phyloP scores from a whole-genome alignment of 148 eudicot species.

The Cornus controversa region DNA sequence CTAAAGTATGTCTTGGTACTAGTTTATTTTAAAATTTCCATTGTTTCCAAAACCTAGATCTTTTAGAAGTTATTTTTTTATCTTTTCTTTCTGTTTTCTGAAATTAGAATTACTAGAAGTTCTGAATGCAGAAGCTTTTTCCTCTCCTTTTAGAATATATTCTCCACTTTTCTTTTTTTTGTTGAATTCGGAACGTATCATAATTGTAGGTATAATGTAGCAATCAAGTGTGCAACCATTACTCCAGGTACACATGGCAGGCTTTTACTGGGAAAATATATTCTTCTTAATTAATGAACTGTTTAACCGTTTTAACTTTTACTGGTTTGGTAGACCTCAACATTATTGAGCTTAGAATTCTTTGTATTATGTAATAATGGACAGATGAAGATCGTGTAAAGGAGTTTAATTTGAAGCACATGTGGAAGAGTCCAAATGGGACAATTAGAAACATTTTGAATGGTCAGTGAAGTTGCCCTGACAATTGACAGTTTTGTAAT shows the following conservation, averaged over 20 bases:
- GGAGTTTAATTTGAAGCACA: slow-evolving; percentile 61
- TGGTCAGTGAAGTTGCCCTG: slow-evolving; percentile 38
- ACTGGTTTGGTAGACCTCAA: neutral
- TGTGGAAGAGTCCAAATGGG: slow-evolving; percentile 90
- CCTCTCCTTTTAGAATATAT: neutral
- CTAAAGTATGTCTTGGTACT: slow-evolving; percentile 39
- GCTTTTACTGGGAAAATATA: neutral
- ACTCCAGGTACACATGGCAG: slow-evolving; percentile 57
- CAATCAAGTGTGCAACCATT: slow-evolving; percentile 80
- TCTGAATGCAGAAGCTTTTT: neutral
- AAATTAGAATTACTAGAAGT: slow-evolving; percentile 9
- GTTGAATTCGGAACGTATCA: neutral
- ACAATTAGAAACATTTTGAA: slow-evolving; percentile 77
- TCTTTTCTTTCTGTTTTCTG: too few species aligned
- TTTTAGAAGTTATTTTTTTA: too few species aligned
- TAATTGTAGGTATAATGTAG: slow-evolving; percentile 69
- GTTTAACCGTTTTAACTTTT: neutral
- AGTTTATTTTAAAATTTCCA: neutral
- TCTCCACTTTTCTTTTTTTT: neutral
- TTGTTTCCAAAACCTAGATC: neutral
- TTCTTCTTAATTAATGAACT: neutral
- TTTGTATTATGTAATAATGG: neutral
- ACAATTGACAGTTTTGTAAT: neutral
- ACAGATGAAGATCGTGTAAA: slow-evolving; percentile 71
- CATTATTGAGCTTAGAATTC: neutral